Evolutionary conservation across 306 rosid genomes (phyloP).

Genomic region (Cicer cuneatum): DNA sequence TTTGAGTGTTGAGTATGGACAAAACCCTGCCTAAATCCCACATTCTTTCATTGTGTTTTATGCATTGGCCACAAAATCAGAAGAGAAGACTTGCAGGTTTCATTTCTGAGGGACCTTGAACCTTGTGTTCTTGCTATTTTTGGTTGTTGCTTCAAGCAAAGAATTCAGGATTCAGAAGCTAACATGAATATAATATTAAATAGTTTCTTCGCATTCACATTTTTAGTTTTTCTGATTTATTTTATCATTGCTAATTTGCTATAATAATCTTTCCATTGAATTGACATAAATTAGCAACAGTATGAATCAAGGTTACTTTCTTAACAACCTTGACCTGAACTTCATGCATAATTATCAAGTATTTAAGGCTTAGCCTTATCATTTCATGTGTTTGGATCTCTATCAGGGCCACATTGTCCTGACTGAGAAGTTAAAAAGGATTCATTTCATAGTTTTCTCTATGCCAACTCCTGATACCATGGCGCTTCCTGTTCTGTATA

Average conservation of each 20-base stretch:
- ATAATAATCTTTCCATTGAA: slow-evolving; percentile 22
- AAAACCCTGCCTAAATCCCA: not conserved
- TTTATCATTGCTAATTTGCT: not conserved
- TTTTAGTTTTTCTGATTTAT: not conserved
- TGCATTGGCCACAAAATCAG: slow-evolving; percentile 12
- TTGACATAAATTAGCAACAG: not conserved
- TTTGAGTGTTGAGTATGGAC: not conserved
- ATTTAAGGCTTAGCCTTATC: slow-evolving; percentile 27
- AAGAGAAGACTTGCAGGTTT: slow-evolving; percentile 24
- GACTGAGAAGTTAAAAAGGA: slow-evolving; percentile 26
- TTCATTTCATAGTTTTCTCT: slow-evolving; percentile 35
- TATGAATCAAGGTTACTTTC: slow-evolving; percentile 19
- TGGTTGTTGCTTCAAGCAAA: slow-evolving; percentile 14
- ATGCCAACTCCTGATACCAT: slow-evolving; percentile 2
- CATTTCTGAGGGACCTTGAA: slow-evolving; percentile 35
- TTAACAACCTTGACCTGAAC: slow-evolving; percentile 26
- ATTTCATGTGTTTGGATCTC: slow-evolving; percentile 15
- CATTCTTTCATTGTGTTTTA: not conserved
- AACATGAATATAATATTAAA: slow-evolving; percentile 12
- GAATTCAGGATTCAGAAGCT: not conserved
- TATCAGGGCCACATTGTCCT: slow-evolving; percentile 15
- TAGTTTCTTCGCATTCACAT: not conserved
- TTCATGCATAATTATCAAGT: slow-evolving; percentile 15
- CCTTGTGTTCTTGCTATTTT: slow-evolving; percentile 30
- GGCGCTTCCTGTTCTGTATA: slow-evolving; percentile 24